Evolutionary conservation across 331 rosid genomes (phyloP), one percentile per base, ranked within the genome.

Genomic region (Quercus lobata): DNA sequence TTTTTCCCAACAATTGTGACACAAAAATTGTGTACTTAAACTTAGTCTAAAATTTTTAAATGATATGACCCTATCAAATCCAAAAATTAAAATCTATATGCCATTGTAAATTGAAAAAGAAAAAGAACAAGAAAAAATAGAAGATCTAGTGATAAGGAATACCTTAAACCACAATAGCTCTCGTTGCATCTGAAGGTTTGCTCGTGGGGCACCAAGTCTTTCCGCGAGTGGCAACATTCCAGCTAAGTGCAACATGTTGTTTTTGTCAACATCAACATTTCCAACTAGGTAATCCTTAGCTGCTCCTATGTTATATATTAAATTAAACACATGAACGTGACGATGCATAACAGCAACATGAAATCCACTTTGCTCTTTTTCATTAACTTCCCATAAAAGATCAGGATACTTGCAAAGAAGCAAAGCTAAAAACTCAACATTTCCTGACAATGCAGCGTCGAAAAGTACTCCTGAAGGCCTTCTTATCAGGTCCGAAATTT

Each of bases 141-240:
- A 37, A 37, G 44, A 57, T n/a, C 1, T 22, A 24, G 65, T 58
- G 27, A 1, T 10, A 71, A 49, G n/a, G 11, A 25, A 21, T 35
- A 73, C 77, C 77, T 73, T 73, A 19, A 29, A 73, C 68, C 77
- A 73, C 14, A 30, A 7, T 9, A 55, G 1, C 7, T 56, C 77
- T 55, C 30, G 60, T 73, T 73, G 77, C 77, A 73, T 56, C 25
- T 17, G 77, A 73, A 73, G 27, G 68, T 73, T 55, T 29, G 77
- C 52, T 30, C 54, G 24, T 9, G 52, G 14, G 17, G n/a, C 37
- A 2, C 52, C 66, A 30, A 73, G 41, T 19, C 29, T 29, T 27
- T 55, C 77, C 0, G 9, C 22, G 4, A 15, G 27, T 56, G 53
- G 52, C 29, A 56, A 27, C 27, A 5, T 73, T 32, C 52, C 77